Conservation (phyloP, 768 basidiomycete genomes). For the button mushroom (Agaricus bisporus) region DNA sequence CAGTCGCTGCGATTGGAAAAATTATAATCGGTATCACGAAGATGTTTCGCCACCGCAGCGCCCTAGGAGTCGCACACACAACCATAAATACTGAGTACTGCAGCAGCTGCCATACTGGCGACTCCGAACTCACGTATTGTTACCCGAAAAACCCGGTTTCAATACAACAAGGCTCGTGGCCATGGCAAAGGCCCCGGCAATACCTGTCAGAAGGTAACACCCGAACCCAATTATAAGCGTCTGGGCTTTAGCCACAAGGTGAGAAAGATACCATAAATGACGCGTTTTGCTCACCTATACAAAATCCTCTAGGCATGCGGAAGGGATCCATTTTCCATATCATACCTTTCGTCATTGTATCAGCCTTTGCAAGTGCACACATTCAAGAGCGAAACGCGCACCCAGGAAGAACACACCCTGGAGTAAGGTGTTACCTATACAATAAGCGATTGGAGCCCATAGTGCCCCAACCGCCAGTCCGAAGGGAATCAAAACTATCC, state of each 20-base stretch:
- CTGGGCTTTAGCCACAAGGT: constrained; percentile 28
- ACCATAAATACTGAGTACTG: background rate
- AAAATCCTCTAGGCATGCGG: constrained; percentile 53
- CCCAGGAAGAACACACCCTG: constrained; percentile 58
- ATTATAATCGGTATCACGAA: constrained; percentile 39
- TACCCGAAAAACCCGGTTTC: constrained; percentile 37
- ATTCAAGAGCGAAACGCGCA: constrained; percentile 19
- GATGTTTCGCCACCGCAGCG: constrained; percentile 41
- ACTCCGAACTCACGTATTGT: constrained; percentile 22
- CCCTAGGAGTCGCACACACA: constrained; percentile 21
- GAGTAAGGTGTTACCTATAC: constrained; percentile 41
- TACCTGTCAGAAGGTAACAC: constrained; percentile 38
- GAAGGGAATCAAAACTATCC: constrained; percentile 41
- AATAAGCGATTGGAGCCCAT: constrained; percentile 47
- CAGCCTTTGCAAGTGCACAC: background rate
- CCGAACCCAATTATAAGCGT: constrained; percentile 36
- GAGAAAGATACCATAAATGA: background rate
- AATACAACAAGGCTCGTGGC: constrained; percentile 34
- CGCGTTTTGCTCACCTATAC: constrained; percentile 35
- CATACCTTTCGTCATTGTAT: constrained; percentile 36
- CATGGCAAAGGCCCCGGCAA: constrained; percentile 36
- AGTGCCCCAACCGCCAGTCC: constrained; percentile 33
- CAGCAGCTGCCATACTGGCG: constrained; percentile 5
- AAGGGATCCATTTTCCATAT: constrained; percentile 59
- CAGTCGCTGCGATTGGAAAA: constrained; percentile 42